Evolutionary conservation across 345 rosid species (phyloP), one percentile per base, ranked within the genome.

Genomic region (Melaleuca quinquenervia): DNA sequence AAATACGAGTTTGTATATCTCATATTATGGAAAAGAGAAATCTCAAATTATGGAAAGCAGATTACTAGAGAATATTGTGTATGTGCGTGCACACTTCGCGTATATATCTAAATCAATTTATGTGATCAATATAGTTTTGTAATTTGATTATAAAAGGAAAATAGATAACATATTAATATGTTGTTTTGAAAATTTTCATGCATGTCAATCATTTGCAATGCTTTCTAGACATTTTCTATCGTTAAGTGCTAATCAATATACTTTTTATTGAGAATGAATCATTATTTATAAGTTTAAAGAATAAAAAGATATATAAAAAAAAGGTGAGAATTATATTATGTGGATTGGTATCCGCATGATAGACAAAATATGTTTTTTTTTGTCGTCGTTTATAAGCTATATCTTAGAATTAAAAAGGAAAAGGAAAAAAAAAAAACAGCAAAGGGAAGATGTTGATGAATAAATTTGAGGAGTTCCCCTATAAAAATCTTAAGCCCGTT

Each of bases 71-170:
- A 62, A 62, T 15, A 62, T 29, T 62, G 22, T 18, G 55, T 18
- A 6, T 53, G 55, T 9, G 3, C 0, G 41, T 1, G 0, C 10
- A 9, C 41, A 41, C 41, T 41, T 41, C 3, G 22, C 1, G 11
- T 2, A 12, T 64, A 16, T 4, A 18, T 70, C 0, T 32, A 32
- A 70, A 32, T 32, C 48, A 70, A 70, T 70, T 32, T 16, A 0
- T 70, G 16, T 21, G 7, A 18, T 16, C 45, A 16, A 70, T 16
- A 5, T 4, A 16, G 0, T 36, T 64, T 70, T 32, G 8, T 70
- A 16, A 32, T 20, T 70, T 45, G 78, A 32, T 10, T 70, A 32
- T 36, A 18, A 70, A 53, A 53, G 55, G 55, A 53, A 53, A 53
- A 32, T 8, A 5, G 24, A 8, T 32, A 20, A 70, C 32, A 70